Evolutionary conservation across 2,329 filamentous ascomycete genomes (phyloP).

Genomic region (Chrysoporthe deuterocubensis): DNA sequence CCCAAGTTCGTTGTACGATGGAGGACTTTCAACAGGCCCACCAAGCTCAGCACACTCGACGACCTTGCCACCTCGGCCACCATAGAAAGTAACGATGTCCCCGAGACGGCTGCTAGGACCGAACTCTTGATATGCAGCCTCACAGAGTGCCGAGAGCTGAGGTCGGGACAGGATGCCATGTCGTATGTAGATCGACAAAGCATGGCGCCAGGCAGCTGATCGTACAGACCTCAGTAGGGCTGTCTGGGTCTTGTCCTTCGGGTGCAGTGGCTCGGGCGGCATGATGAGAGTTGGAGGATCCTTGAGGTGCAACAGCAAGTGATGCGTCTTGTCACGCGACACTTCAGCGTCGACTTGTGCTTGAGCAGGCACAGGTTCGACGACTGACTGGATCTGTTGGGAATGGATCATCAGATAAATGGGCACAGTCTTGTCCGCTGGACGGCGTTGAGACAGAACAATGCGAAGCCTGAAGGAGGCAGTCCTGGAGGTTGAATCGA

Average conservation of each 20-base stretch:
- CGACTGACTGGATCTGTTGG: slow-evolving; percentile 5
- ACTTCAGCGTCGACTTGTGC: not conserved
- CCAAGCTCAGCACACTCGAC: not conserved
- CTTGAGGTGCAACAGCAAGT: slow-evolving; percentile 1
- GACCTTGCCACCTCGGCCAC: slow-evolving; percentile 16
- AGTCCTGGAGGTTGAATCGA: not conserved
- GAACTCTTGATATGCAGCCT: slow-evolving; percentile 12
- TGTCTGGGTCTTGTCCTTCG: slow-evolving; percentile 21
- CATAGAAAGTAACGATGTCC: slow-evolving; percentile 14
- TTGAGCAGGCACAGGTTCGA: not conserved
- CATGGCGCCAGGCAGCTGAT: slow-evolving; percentile 13
- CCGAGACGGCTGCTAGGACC: not conserved
- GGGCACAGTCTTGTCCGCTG: not conserved
- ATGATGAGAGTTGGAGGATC: not conserved
- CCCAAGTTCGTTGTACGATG: slow-evolving; percentile 21
- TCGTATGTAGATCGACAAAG: slow-evolving; percentile 11
- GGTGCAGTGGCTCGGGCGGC: slow-evolving; percentile 12
- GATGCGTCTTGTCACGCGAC: not conserved
- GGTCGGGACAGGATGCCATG: not conserved
- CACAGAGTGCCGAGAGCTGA: slow-evolving; percentile 17
- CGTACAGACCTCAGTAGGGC: slow-evolving; percentile 19
- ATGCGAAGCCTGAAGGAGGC: slow-evolving; percentile 7
- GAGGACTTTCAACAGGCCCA: slow-evolving; percentile 6
- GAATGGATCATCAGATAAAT: slow-evolving; percentile 1
- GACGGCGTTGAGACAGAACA: slow-evolving; percentile 3